Evolutionary conservation across 768 basidiomycete genomes (phyloP).

Genomic region (Plicaturopsis crispa): DNA sequence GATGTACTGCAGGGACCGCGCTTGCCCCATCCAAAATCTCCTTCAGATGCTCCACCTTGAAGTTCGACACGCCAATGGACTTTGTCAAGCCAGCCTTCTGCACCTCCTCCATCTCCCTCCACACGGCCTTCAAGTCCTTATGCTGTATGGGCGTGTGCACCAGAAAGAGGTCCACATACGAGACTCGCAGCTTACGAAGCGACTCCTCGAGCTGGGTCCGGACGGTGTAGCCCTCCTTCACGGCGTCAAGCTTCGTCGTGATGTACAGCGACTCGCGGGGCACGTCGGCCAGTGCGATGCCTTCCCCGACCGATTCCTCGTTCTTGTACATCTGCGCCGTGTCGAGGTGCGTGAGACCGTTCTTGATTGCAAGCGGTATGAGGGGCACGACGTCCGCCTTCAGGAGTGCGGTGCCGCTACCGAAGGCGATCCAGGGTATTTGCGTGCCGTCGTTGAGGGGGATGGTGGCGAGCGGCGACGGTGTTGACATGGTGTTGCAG

Average conservation of each 20-base stretch:
- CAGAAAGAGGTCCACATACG: conserved; percentile 56
- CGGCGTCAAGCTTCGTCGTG: conserved; percentile 43
- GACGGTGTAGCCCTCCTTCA: conserved; percentile 35
- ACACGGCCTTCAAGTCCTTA: no score
- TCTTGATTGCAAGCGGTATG: no score
- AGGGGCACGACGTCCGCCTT: no score
- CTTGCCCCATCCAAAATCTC: conserved; percentile 35
- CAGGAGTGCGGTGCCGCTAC: conserved; percentile 57
- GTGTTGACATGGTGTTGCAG: no score
- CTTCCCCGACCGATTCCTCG: conserved; percentile 44
- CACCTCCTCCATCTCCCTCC: conserved; percentile 56
- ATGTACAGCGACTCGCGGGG: conserved; percentile 51
- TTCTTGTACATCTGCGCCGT: conserved; percentile 56
- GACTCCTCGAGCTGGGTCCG: conserved; percentile 42
- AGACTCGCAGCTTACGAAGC: conserved; percentile 41
- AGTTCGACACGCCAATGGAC: conserved; percentile 54
- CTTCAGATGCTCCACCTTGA: conserved; percentile 32
- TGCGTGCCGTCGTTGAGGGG: conserved; percentile 49
- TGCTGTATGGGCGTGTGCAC: conserved; percentile 43
- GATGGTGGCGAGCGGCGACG: no score
- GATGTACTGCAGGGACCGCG: conserved; percentile 44
- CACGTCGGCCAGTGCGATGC: conserved; percentile 41
- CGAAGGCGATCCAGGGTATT: conserved; percentile 54
- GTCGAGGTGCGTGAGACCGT: conserved; percentile 54
- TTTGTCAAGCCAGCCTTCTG: no score